Evolutionary conservation across 208 protist genomes (phyloP).

Genomic region (Acanthamoeba royreba): DNA sequence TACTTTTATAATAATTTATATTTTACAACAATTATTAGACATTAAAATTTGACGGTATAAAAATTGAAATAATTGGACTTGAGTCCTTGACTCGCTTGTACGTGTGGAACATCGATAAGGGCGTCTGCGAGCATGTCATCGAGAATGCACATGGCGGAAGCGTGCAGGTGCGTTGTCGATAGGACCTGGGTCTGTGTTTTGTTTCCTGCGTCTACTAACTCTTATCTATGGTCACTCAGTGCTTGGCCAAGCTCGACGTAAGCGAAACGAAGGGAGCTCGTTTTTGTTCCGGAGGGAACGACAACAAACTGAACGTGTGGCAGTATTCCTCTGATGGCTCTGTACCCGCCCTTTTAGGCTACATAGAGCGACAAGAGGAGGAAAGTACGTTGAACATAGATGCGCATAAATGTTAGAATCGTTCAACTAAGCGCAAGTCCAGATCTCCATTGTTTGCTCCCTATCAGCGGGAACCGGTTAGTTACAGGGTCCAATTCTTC

Average conservation of each 20-base stretch:
- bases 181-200: too few relatives aligned
- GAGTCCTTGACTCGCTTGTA: neutral
- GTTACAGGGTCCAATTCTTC: conserved; percentile 39
- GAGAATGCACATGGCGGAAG: conserved; percentile 22
- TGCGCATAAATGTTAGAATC: too few relatives aligned
- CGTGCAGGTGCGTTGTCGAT: too few relatives aligned
- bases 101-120: conserved; percentile 6
- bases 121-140: neutral
- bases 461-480: neutral
- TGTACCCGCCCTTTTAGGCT: neutral
- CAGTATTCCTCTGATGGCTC: neutral
- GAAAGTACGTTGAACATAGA: conserved; percentile 42
- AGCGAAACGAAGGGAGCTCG: neutral
- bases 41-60: too few relatives aligned
- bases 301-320: conserved; percentile 5
- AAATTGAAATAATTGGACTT: too few relatives aligned
- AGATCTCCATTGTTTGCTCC: conserved; percentile 17
- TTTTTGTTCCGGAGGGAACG: conserved; percentile 21
- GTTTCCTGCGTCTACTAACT: too few relatives aligned
- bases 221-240: neutral
- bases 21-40: too few relatives aligned
- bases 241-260: neutral
- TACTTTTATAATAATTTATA: too few relatives aligned
- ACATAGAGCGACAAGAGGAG: conserved; percentile 29
- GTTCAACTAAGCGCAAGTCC: too few relatives aligned